phyloP scores from a whole-genome alignment of 1,284 basidiomycete species.

The Trichosporon faecale region DNA sequence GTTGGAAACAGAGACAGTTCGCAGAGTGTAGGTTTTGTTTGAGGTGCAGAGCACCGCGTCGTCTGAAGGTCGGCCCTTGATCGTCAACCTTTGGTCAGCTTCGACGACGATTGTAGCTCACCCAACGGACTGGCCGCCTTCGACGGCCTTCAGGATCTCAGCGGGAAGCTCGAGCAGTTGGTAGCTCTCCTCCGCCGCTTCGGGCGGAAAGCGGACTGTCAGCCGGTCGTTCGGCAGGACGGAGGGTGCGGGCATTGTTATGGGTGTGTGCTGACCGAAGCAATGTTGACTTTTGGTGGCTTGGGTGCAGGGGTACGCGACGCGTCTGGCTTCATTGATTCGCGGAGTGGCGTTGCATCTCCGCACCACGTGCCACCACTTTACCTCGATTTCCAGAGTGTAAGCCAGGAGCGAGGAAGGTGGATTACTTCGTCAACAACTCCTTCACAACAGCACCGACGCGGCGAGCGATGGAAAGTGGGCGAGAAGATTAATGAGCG shows the following conservation, averaged over 20 bases:
- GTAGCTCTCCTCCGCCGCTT: conserved; percentile 38
- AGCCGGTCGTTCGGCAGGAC: conserved; percentile 22
- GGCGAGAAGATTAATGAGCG: conserved; percentile 3
- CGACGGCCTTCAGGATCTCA: conserved; percentile 49
- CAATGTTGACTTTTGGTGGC: conserved; percentile 8
- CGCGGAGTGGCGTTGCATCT: not conserved
- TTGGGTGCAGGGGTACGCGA: not conserved
- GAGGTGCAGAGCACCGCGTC: conserved; percentile 83
- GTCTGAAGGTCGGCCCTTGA: conserved; percentile 75
- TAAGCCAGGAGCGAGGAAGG: not conserved
- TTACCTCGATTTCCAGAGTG: not conserved
- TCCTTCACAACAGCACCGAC: not conserved
- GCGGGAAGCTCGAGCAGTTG: conserved; percentile 50
- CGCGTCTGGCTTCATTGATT: not conserved
- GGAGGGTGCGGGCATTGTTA: conserved; percentile 8
- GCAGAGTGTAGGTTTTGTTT: conserved; percentile 71
- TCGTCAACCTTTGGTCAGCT: conserved; percentile 59
- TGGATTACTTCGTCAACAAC: not conserved
- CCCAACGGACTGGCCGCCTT: conserved; percentile 37
- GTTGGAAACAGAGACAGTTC: conserved; percentile 80
- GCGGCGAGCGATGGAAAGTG: not conserved
- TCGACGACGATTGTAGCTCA: conserved; percentile 23
- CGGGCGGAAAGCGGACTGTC: conserved; percentile 30
- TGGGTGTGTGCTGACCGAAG: not conserved
- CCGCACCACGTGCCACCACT: not conserved